Percentiles rank a stretch among this genome's conserved stretches.
Conservation (phyloP, 2,329 filamentous ascomycete species). For the Ophiosphaerella herpotricha region DNA sequence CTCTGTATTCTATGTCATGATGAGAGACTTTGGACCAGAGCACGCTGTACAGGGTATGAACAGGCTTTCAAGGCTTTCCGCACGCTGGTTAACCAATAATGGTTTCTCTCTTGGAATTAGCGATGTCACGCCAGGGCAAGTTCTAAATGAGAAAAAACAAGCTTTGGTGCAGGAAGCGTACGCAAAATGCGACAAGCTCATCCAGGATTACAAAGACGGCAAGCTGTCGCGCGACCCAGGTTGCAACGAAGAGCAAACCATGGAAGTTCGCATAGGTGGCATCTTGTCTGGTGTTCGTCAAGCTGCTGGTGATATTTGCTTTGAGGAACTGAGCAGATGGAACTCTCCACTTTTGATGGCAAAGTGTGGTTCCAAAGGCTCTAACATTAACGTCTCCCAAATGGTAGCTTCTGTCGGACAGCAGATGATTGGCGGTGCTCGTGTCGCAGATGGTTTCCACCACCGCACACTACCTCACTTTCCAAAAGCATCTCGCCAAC, state of each 20-base stretch:
- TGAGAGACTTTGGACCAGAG: slow-evolving; percentile 91
- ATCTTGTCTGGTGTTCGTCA: slow-evolving; percentile 91
- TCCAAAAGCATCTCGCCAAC: slow-evolving; percentile 86
- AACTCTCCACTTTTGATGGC: slow-evolving; percentile 97
- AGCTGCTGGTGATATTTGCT: slow-evolving; percentile 87
- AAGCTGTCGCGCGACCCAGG: slow-evolving; percentile 85
- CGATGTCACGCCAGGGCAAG: slow-evolving; percentile 83
- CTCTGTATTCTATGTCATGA: slow-evolving; percentile 94
- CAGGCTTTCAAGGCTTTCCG: slow-evolving; percentile 85
- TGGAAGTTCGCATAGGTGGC: slow-evolving; percentile 67
- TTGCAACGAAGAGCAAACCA: slow-evolving; percentile 77
- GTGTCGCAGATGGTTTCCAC: slow-evolving; percentile 95
- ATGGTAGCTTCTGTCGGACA: slow-evolving; percentile 98
- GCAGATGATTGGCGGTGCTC: slow-evolving; percentile 92
- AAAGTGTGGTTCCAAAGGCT: slow-evolving; percentile 94
- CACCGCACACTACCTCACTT: slow-evolving; percentile 95
- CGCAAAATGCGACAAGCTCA: slow-evolving; percentile 78
- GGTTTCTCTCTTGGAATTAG: slow-evolving; percentile 96
- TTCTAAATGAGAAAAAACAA: slow-evolving; percentile 73
- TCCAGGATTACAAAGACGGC: slow-evolving; percentile 76
- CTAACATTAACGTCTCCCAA: slow-evolving; percentile 96
- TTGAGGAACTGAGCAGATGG: slow-evolving; percentile 83
- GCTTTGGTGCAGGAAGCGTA: slow-evolving; percentile 79
- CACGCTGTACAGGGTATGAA: slow-evolving; percentile 93
- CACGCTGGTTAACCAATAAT: slow-evolving; percentile 83